Conservation (phyloP, 1,139 yeast genomes). For the Candida gigantensis region DNA sequence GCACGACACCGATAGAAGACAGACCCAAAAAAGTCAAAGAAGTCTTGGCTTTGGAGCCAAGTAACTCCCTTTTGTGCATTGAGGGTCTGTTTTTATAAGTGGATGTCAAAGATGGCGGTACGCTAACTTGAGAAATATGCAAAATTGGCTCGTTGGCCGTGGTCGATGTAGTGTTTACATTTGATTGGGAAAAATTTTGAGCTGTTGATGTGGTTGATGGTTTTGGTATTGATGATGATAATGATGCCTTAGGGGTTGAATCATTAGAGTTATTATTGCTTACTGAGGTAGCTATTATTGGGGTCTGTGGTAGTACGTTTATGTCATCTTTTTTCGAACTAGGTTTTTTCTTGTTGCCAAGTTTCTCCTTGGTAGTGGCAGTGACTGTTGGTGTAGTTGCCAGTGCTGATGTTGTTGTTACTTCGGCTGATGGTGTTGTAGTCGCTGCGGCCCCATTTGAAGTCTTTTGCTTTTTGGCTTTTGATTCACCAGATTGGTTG, state of each 20-base stretch:
- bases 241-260: neutral
- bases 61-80: constrained; percentile 38
- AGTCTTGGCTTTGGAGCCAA: constrained; percentile 29
- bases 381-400: constrained; percentile 2
- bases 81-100: constrained; percentile 42
- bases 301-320: too few relatives aligned
- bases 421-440: neutral
- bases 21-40: constrained; percentile 46
- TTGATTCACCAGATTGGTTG: constrained; percentile 26
- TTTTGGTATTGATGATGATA: neutral
- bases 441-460: constrained; percentile 1
- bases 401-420: constrained; percentile 1
- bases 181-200: too few relatives aligned
- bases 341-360: too few relatives aligned
- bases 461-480: constrained; percentile 20
- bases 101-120: constrained; percentile 48
- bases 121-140: constrained; percentile 45
- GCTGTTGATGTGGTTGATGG: constrained; percentile 4
- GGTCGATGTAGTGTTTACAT: constrained; percentile 3
- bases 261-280: too few relatives aligned
- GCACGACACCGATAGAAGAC: constrained; percentile 42
- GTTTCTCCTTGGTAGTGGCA: too few relatives aligned
- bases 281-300: too few relatives aligned
- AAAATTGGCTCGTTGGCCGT: constrained; percentile 39
- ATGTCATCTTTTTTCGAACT: too few relatives aligned